Conservation (phyloP, 2,329 filamentous ascomycete species). For the Scedosporium apiospermum region DNA sequence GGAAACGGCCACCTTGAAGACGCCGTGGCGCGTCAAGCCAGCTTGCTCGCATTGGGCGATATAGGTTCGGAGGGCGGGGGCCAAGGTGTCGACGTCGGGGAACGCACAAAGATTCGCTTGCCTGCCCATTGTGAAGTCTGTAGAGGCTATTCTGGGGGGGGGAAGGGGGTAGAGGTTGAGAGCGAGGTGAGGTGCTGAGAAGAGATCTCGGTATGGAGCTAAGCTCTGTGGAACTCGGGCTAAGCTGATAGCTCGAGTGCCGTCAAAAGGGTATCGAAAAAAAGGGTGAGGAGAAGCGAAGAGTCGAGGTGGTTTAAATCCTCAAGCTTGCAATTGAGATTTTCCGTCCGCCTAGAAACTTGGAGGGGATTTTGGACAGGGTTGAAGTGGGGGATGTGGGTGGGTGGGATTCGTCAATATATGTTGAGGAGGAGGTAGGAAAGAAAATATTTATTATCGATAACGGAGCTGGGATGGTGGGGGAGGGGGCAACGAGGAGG, state of each 20-base stretch:
- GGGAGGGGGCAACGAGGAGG: not conserved
- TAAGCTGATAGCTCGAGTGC: not conserved
- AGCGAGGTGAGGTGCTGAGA: not conserved
- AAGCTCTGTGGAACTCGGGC: not conserved
- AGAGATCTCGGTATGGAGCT: not conserved
- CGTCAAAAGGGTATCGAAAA: not conserved
- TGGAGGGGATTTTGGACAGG: not conserved
- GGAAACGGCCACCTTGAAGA: constrained; percentile 87
- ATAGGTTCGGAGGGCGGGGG: constrained; percentile 69
- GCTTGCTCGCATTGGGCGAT: constrained; percentile 73
- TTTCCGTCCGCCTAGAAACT: not conserved
- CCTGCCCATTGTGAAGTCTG: constrained; percentile 37
- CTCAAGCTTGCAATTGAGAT: not conserved
- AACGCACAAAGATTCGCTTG: constrained; percentile 75
- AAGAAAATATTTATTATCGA: too few species aligned
- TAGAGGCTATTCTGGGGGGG: not conserved
- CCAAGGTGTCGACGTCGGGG: constrained; percentile 57
- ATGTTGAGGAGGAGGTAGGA: not conserved
- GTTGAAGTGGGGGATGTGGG: not conserved
- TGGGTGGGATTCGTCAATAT: not conserved
- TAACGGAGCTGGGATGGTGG: too few species aligned
- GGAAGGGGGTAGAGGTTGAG: not conserved
- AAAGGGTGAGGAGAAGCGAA: not conserved
- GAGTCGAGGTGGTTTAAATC: not conserved
- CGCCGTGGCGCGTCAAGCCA: constrained; percentile 68